Conservation (phyloP, 768 basidiomycete genomes). For the Tephrocybe sp. region DNA sequence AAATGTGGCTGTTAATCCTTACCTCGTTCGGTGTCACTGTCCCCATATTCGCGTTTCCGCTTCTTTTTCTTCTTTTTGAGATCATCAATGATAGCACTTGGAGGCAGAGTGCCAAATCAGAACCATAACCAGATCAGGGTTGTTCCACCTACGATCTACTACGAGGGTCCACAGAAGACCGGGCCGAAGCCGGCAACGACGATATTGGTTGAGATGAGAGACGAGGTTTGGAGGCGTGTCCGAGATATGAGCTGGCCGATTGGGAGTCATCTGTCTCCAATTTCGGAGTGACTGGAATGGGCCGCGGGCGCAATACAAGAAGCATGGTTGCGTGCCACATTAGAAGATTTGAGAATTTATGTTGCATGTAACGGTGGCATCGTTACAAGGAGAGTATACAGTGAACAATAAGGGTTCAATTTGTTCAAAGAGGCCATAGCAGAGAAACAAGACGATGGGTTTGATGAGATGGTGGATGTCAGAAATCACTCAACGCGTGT, state of each 20-base stretch:
- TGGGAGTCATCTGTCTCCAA: slow-evolving; percentile 50
- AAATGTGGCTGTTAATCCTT: slow-evolving; percentile 3
- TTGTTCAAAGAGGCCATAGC: slow-evolving; percentile 1
- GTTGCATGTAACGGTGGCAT: neutral
- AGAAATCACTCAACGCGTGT: slow-evolving; percentile 18
- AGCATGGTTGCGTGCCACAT: neutral
- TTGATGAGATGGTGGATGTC: slow-evolving; percentile 18
- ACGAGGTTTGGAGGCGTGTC: slow-evolving; percentile 40
- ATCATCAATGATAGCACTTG: slow-evolving; percentile 43
- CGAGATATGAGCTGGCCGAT: slow-evolving; percentile 30
- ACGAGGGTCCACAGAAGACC: slow-evolving; percentile 62
- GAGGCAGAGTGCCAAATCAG: slow-evolving; percentile 5
- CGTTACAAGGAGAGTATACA: neutral
- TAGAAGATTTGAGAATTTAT: neutral
- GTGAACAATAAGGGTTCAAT: neutral
- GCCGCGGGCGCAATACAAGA: neutral
- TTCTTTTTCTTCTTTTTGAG: slow-evolving; percentile 82
- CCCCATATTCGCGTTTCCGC: slow-evolving; percentile 72
- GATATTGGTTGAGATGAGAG: slow-evolving; percentile 41
- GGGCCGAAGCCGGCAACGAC: slow-evolving; percentile 44
- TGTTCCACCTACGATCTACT: slow-evolving; percentile 43
- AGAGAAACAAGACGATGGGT: slow-evolving; percentile 5
- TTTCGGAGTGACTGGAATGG: slow-evolving; percentile 41
- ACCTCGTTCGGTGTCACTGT: slow-evolving; percentile 70
- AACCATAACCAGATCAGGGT: slow-evolving; percentile 1